Conservation (phyloP, 2,329 filamentous ascomycete genomes). For the Xylariaceae sp. region DNA sequence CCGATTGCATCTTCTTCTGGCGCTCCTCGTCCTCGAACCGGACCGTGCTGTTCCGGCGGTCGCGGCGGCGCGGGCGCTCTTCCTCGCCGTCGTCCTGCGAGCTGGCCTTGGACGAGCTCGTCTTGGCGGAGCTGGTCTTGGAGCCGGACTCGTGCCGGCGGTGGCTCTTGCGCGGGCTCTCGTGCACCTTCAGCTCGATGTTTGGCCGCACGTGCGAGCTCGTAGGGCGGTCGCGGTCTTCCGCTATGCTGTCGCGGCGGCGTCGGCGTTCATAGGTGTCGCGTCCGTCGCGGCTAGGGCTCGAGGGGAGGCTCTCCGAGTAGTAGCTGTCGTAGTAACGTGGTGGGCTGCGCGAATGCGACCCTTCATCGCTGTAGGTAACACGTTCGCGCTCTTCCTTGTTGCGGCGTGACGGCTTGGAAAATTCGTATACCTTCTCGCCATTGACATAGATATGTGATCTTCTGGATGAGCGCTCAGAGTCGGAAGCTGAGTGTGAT, state of each 20-base stretch:
- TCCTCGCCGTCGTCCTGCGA: slow-evolving; percentile 31
- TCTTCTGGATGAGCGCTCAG: slow-evolving; percentile 35
- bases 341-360: slow-evolving; percentile 51
- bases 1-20: slow-evolving; percentile 34
- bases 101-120: slow-evolving; percentile 35
- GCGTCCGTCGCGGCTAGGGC: slow-evolving; percentile 34
- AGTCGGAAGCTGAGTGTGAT: slow-evolving; percentile 37
- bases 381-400: slow-evolving; percentile 44
- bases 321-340: slow-evolving; percentile 42
- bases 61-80: slow-evolving; percentile 34
- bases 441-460: slow-evolving; percentile 44
- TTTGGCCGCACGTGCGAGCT: slow-evolving; percentile 30
- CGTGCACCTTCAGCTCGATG: slow-evolving; percentile 44
- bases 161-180: slow-evolving; percentile 37
- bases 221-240: slow-evolving; percentile 27
- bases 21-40: slow-evolving; percentile 35
- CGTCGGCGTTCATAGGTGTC: slow-evolving; percentile 21
- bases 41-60: slow-evolving; percentile 32
- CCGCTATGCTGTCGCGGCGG: slow-evolving; percentile 26
- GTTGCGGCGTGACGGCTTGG: slow-evolving; percentile 35
- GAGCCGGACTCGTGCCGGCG: slow-evolving; percentile 39
- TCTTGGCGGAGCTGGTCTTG: slow-evolving; percentile 39
- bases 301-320: slow-evolving; percentile 47
- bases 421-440: slow-evolving; percentile 40
- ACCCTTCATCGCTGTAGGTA: slow-evolving; percentile 48